phyloP scores from a whole-genome alignment of 2,329 filamentous ascomycete genomes.

The Endothia cerciana region DNA sequence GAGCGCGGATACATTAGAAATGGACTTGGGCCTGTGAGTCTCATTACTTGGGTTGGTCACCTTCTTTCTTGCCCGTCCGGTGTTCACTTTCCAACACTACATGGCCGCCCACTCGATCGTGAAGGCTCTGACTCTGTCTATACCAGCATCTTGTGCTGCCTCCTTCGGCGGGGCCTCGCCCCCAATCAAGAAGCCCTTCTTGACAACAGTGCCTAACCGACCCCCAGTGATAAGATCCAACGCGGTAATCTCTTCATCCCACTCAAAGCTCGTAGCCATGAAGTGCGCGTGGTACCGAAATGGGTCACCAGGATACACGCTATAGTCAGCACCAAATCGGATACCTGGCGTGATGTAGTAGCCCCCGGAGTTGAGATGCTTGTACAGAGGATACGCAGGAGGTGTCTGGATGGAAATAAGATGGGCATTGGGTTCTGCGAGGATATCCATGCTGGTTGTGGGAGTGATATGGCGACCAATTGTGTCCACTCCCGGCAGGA shows the following conservation, averaged over 20 bases:
- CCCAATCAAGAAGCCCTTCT: constrained; percentile 91
- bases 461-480: constrained; percentile 48
- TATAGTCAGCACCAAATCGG: constrained; percentile 92
- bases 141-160: constrained; percentile 34
- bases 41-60: constrained; percentile 16
- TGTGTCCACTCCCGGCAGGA: constrained; percentile 27
- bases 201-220: constrained; percentile 88
- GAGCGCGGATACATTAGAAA: constrained; percentile 8
- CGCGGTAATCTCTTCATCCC: constrained; percentile 84
- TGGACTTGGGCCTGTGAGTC: not conserved
- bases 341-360: constrained; percentile 92
- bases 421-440: constrained; percentile 31
- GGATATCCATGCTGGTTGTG: constrained; percentile 42
- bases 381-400: constrained; percentile 74
- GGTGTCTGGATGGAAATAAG: constrained; percentile 38
- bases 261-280: constrained; percentile 79
- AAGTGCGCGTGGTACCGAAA: constrained; percentile 96
- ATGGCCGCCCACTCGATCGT: constrained; percentile 94
- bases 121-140: constrained; percentile 67
- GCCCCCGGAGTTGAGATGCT: constrained; percentile 74
- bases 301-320: constrained; percentile 93
- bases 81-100: constrained; percentile 48
- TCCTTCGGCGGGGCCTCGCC: constrained; percentile 55
- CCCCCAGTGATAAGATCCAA: constrained; percentile 86
- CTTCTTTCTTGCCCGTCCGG: not conserved